These are phyloP conservation scores for Dioscorea zingiberensis DNA, from an alignment of 106 monocot genomes.

Conservation along the genomic window DNA sequence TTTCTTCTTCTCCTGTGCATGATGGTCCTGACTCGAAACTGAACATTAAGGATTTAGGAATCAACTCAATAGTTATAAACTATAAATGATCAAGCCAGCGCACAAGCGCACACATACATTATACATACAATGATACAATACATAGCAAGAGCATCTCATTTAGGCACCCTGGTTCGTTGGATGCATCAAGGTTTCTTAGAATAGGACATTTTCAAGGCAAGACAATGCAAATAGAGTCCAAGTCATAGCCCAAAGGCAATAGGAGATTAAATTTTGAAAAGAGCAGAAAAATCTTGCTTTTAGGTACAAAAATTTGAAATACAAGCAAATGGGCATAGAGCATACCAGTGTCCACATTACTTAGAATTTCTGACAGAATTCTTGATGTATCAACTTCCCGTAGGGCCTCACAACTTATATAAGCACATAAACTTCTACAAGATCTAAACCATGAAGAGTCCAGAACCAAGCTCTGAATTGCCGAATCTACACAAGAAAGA, in stretches of 20 bases:
- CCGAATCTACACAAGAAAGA: constrained; percentile 32
- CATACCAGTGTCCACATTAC: constrained; percentile 28
- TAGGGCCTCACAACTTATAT: constrained; percentile 74
- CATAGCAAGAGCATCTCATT: too few relatives aligned
- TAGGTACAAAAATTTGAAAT: too few relatives aligned
- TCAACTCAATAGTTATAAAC: not conserved
- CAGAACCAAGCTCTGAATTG: constrained; percentile 59
- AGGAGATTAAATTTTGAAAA: too few relatives aligned
- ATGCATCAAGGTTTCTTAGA: too few relatives aligned
- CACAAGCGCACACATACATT: too few relatives aligned
- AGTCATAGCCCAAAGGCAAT: too few relatives aligned
- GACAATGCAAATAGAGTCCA: too few relatives aligned
- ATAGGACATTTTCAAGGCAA: too few relatives aligned
- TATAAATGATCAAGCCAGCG: not conserved
- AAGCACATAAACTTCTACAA: constrained; percentile 64
- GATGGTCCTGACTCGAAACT: constrained; percentile 37
- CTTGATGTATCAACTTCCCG: constrained; percentile 87
- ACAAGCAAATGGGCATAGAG: not conserved
- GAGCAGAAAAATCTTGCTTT: too few relatives aligned
- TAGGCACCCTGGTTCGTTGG: too few relatives aligned
- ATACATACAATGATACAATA: too few relatives aligned
- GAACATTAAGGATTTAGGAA: constrained; percentile 12
- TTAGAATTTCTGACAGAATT: constrained; percentile 68
- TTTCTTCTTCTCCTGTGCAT: constrained; percentile 48
- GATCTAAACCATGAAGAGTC: constrained; percentile 81